Base-by-base conservation (phyloP, 768 basidiomycete genomes). In the Gloeopeniophorella convolvens region DNA sequence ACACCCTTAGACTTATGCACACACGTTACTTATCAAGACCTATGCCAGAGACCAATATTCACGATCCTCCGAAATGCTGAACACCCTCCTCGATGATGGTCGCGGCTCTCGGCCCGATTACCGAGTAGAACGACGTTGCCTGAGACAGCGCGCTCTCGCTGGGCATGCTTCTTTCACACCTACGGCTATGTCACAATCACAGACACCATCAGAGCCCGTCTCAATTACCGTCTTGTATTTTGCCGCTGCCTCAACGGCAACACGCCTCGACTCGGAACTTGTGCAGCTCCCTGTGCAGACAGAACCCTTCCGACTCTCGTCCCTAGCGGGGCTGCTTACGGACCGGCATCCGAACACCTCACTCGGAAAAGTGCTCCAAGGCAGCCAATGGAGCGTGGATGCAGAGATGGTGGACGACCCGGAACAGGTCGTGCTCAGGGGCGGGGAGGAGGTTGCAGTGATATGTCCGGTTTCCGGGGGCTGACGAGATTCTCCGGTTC, bases 381-480 rank as follows among this genome's bases (percentile, higher is more conserved):
- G 71, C 27, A 82, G 82, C 57, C 76, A 76, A 62, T 89, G 89
- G 87, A 87, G 87, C 59, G 85, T 90, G 11, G 70, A 89, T 59
- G 83, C 75, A 45, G 85, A 87, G 66, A 89, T 89, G 85, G 74
- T 88, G 2, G 78, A 83, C 11, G 72, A 82, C 52, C 73, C 74
- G 2, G 67, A 69, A n/a, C 52, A 54, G 1, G 66, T 77, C 16
- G 50, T 68, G 11, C 64, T 91, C 39, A 72, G 65, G 37, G 84
- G 85, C 10, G 87, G 85, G 18, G 86, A 90, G 63, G 83, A 86
- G 59, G 77, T 89, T 7, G 86, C 82, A 12, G 73, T 90, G 21
- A 90, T 91, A 35, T 84, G 83, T 57, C 88, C 85, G 8, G 87
- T 90, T 0, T 87, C 85, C 45, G 89, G 89, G 4, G 88, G 88